Conservation (phyloP, 768 basidiomycete genomes). For the Multifurca ochricompacta region DNA sequence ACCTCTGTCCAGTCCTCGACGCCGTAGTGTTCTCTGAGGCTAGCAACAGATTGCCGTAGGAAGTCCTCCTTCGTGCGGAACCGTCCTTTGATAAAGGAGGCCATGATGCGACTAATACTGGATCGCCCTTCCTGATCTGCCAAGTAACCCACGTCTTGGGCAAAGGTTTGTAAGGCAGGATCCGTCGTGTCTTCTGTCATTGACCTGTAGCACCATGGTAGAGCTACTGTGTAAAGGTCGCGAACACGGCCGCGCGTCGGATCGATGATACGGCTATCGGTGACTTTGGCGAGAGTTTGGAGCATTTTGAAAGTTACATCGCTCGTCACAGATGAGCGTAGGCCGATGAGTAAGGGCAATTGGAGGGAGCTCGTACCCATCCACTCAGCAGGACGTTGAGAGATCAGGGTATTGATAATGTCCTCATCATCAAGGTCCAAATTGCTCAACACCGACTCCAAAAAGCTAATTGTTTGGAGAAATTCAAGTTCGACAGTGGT, state of each 20-base stretch:
- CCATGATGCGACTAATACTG: slow-evolving; percentile 85
- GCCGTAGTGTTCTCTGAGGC: slow-evolving; percentile 80
- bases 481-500: slow-evolving; percentile 83
- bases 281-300: slow-evolving; percentile 49
- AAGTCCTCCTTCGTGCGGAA: slow-evolving; percentile 94
- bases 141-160: slow-evolving; percentile 60
- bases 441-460: slow-evolving; percentile 57
- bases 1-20: slow-evolving; percentile 70
- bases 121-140: slow-evolving; percentile 65
- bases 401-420: slow-evolving; percentile 61
- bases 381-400: slow-evolving; percentile 69
- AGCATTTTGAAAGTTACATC: slow-evolving; percentile 61
- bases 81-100: slow-evolving; percentile 75
- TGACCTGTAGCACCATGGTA: slow-evolving; percentile 86
- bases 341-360: slow-evolving; percentile 60
- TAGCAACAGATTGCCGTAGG: slow-evolving; percentile 77
- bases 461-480: slow-evolving; percentile 50
- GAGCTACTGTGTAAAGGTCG: slow-evolving; percentile 70
- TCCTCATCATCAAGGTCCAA: slow-evolving; percentile 63
- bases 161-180: slow-evolving; percentile 57
- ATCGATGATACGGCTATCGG: slow-evolving; percentile 63
- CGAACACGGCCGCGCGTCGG: slow-evolving; percentile 60
- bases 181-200: slow-evolving; percentile 59
- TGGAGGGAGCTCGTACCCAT: slow-evolving; percentile 56
- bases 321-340: slow-evolving; percentile 71